phyloP scores from a whole-genome alignment of 2,329 filamentous ascomycete species.

The Colletotrichum neosansevieriae region DNA sequence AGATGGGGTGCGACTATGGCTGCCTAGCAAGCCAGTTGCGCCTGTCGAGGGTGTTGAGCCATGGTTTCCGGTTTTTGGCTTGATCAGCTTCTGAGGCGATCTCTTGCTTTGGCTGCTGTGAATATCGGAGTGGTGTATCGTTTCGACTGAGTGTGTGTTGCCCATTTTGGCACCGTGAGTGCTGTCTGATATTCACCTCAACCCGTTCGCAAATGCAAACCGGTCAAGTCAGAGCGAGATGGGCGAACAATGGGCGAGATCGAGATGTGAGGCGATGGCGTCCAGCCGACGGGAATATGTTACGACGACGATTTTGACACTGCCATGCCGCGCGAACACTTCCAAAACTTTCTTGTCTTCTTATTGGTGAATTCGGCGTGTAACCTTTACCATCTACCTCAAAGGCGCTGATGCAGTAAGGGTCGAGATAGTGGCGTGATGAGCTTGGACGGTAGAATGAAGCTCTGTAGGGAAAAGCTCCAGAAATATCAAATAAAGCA shows the following conservation, averaged over 20 bases:
- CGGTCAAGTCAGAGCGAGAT: conserved; percentile 40
- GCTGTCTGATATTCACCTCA: conserved; percentile 26
- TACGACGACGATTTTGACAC: conserved; percentile 23
- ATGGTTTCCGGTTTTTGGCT: conserved; percentile 59
- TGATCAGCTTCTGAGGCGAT: conserved; percentile 63
- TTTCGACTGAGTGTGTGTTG: conserved; percentile 62
- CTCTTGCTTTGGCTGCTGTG: conserved; percentile 46
- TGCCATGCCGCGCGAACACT: conserved; percentile 35
- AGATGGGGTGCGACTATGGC: conserved; percentile 47
- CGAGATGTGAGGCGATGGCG: neutral
- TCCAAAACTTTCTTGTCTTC: neutral
- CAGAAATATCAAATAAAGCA: neutral
- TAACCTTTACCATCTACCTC: neutral
- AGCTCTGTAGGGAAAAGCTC: neutral
- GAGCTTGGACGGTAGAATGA: conserved; percentile 8
- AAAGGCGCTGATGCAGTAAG: conserved; percentile 5
- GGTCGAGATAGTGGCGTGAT: conserved; percentile 14
- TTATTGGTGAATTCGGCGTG: neutral
- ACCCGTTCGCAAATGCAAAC: neutral
- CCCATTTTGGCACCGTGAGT: conserved; percentile 56
- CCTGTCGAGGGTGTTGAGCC: conserved; percentile 42
- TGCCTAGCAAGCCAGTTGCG: conserved; percentile 56
- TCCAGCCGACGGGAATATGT: conserved; percentile 27
- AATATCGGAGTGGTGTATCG: conserved; percentile 40
- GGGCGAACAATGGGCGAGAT: conserved; percentile 16